Base-by-base conservation (phyloP, 306 rosid species). In the Senna tora region DNA sequence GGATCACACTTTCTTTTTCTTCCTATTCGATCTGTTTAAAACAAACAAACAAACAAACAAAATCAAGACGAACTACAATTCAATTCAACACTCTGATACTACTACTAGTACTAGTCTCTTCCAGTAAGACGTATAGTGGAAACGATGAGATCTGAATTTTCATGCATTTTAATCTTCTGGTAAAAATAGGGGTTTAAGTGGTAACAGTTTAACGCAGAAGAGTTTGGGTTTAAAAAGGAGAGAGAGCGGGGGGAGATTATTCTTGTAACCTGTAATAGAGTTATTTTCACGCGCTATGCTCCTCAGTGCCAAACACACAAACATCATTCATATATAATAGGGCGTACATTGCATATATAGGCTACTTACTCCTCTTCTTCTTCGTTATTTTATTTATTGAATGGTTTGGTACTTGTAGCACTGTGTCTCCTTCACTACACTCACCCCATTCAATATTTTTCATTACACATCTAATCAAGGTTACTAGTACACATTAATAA, bases 331-430 rank as follows among this genome's bases (percentile, higher is more conserved):
- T 41, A 21, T 21, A n/a, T n/a, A n/a, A n/a, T n/a, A n/a, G n/a
- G n/a, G n/a, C n/a, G n/a, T n/a, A n/a, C n/a, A n/a, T n/a, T n/a
- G 64, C 64, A 8, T 5, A 30, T 3, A 36, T 36, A 36, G 7
- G 1, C 39, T 36, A 5, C 39, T 7, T 36, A 36, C 5, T 36
- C 39, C 39, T 36, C 8, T 5, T 36, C 8, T 36, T 41, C 28
- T 28, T 34, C 12, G 3, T 63, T 51, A 59, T 45, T 51, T 64
- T 49, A 41, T 41, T 46, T 38, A 50, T 21, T 47, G 36, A 67
- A 63, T 28, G 65, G 42, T 5, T 73, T 73, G 83, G 75, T 68
- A 73, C 75, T 32, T 42, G 69, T 49, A 51, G 2, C 17, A 20
- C 33, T 52, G 54, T 50, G 4, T 0, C 14, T 50, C 38, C 60